Base-by-base conservation (phyloP, 2,329 filamentous ascomycete species). In the Dactylellina sp. region DNA sequence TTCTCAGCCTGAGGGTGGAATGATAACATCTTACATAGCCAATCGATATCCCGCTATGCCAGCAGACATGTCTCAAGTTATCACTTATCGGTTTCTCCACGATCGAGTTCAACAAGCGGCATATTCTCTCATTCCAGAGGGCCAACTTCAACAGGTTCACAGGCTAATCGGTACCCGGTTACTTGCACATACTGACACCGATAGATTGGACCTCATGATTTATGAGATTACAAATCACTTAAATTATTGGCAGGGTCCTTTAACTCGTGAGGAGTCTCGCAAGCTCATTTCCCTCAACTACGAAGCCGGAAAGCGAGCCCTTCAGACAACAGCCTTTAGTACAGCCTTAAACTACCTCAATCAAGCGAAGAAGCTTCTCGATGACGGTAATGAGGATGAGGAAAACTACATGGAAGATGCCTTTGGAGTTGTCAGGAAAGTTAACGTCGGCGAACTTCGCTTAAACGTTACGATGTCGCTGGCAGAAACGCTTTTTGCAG, bases 151-250 rank as follows among this genome's bases (percentile, higher is more conserved):
- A 20, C 76, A 76, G 18, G 68, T 78, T 53, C 78, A 79, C 60
- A 76, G 75, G 46, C 77, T 75, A 49, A 78, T 79, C 52, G 78
- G 78, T 28, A 74, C 62, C 14, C 65, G 78, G 39, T 50, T 79
- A 24, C 42, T 79, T n/a, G 76, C 71, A 46, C 76, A 65, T 50
- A 75, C 76, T 12, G 70, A 62, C 9, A 65, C 76, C 16, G 71
- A 76, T 4, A 72, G 76, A 42, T 57, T 78, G 60, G 77, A 77
- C 44, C 64, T 74, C 44, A 76, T 78, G 76, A 74, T 79, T 44
- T 79, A 78, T 59, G 78, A 78, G 68, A 77, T 79, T 32, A 77
- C 78, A 9, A 78, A 79, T 62, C 78, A 79, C 37, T 75, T 79
- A 42, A 79, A 79, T 62, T 77, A 78, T 59, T 79, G 77, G 77